Base-by-base conservation (phyloP, 1,284 basidiomycete species). In the Heliocybe sulcata region DNA sequence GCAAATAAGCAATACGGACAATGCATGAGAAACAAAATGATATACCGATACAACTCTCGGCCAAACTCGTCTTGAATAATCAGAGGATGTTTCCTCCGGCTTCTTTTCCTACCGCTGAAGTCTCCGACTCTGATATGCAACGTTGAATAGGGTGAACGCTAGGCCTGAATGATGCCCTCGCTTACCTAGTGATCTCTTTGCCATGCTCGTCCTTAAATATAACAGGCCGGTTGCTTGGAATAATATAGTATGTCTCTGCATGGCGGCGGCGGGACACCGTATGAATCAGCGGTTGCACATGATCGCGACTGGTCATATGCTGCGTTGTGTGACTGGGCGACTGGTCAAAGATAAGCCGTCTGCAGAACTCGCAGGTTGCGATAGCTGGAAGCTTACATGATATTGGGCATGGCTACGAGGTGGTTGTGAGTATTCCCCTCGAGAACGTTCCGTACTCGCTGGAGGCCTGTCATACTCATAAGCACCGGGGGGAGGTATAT, bases 191-290 rank as follows among this genome's bases (percentile, higher is more conserved):
- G 3, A 58, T 26, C 48, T 58, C 58, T 16, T 38, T 54, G 31
- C 59, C 59, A 29, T 51, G 22, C 33, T 60, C 54, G 25, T 60
- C 59, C 27, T 59, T 42, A 35, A 60, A 60, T 29, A 55, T 54
- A 25, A 60, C 57, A 9, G 57, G 55, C 6, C 53, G 54, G 29
- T 53, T 56, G n/a, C 55, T 57, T 16, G 57, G 59, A 33, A 58
- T 60, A 26, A 60, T 57, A 45, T 56, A 59, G 33, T 60, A 60
- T 11, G 58, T 56, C 20, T 56, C 25, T 38, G 47, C 25, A 12
- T 19, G 3, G 12, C 22, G 51, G 22, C 33, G 51, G 26, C 51
- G 38, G 16, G 38, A 42, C n/a, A 42, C 19, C 4, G 38, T 42
- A 42, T 42, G 38, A n/a, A 42, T 20, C 19, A 20, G 16, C 16